A percentile compares a stretch with the other conserved stretches of the same genome.
phyloP scores from a whole-genome alignment of 1,139 yeast species.

The Geotrichum histeridarum region DNA sequence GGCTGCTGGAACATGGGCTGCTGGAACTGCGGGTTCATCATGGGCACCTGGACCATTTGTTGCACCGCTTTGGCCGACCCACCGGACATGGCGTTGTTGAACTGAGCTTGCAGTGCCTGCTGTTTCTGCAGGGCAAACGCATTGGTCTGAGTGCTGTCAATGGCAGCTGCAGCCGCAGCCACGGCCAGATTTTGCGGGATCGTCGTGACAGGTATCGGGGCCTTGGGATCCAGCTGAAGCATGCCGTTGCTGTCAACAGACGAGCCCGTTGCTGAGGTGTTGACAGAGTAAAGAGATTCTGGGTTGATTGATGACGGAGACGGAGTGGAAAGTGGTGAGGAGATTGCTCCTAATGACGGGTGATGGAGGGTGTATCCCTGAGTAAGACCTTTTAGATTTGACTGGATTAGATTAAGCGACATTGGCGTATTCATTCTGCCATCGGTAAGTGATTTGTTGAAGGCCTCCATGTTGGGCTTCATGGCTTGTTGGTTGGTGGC shows the following conservation, averaged over 20 bases:
- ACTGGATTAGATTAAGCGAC: slow-evolving; percentile 10
- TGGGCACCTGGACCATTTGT: background rate
- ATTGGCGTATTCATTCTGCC: background rate
- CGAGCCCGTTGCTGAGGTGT: slow-evolving; percentile 8
- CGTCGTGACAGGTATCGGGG: slow-evolving; percentile 6
- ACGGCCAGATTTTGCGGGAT: slow-evolving; percentile 6
- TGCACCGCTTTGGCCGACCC: slow-evolving; percentile 13
- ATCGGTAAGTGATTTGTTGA: slow-evolving; percentile 3
- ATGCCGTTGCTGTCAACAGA: background rate
- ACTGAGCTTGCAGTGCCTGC: slow-evolving; percentile 11
- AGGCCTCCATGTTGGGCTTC: background rate
- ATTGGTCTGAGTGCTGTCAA: slow-evolving; percentile 3
- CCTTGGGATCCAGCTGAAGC: slow-evolving; percentile 3
- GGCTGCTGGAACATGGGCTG: slow-evolving; percentile 1
- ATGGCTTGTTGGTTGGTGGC: slow-evolving; percentile 2
- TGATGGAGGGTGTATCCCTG: slow-evolving; percentile 9
- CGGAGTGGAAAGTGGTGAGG: slow-evolving; percentile 16
- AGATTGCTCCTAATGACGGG: background rate
- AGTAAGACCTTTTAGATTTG: slow-evolving; percentile 5
- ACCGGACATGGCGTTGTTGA: slow-evolving; percentile 12
- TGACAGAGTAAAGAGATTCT: slow-evolving; percentile 7
- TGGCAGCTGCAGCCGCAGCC: slow-evolving; percentile 6
- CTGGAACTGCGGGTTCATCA: slow-evolving; percentile 5
- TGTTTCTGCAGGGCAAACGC: slow-evolving; percentile 2
- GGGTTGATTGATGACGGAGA: slow-evolving; percentile 14